Evolutionary conservation across 768 basidiomycete species (phyloP).

Genomic region (Lactarius hatsudake): DNA sequence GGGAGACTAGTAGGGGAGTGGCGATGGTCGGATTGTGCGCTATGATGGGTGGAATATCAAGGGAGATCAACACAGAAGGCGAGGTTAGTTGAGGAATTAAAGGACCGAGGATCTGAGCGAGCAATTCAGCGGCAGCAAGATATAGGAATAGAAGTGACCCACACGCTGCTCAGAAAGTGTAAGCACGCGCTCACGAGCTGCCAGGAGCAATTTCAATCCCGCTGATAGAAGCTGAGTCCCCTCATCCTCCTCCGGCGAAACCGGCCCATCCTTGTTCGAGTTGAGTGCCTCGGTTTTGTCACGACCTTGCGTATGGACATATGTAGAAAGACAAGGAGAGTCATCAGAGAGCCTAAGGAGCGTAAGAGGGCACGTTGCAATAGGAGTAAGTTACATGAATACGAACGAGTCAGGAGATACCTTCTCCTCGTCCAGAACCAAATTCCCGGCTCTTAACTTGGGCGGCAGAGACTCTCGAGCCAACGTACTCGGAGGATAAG

Average conservation of each 20-base stretch:
- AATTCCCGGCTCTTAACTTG: slow-evolving; percentile 68
- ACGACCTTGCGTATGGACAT: not conserved
- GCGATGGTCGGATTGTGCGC: slow-evolving; percentile 68
- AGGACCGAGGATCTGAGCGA: slow-evolving; percentile 50
- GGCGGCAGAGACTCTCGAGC: slow-evolving; percentile 73
- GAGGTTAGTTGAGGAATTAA: slow-evolving; percentile 43
- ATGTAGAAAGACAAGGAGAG: not conserved
- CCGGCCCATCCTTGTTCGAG: slow-evolving; percentile 20
- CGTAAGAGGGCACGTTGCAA: not conserved
- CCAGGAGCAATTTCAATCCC: slow-evolving; percentile 64
- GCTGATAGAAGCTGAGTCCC: slow-evolving; percentile 57
- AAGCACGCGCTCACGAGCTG: slow-evolving; percentile 68
- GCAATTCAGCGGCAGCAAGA: not conserved
- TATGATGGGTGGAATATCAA: slow-evolving; percentile 64
- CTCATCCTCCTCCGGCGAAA: slow-evolving; percentile 52
- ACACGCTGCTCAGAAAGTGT: slow-evolving; percentile 76
- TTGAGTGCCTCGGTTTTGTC: not conserved
- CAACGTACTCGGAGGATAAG: slow-evolving; percentile 73
- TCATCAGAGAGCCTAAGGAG: not conserved
- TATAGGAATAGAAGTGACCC: slow-evolving; percentile 30
- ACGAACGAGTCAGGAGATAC: slow-evolving; percentile 16
- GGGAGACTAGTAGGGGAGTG: slow-evolving; percentile 59
- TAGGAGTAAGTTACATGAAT: not conserved
- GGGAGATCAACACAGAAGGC: slow-evolving; percentile 57
- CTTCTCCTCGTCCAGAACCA: slow-evolving; percentile 60